Base-by-base conservation (phyloP, 2,329 filamentous ascomycete species). In the Furcasterigmium furcatum region DNA sequence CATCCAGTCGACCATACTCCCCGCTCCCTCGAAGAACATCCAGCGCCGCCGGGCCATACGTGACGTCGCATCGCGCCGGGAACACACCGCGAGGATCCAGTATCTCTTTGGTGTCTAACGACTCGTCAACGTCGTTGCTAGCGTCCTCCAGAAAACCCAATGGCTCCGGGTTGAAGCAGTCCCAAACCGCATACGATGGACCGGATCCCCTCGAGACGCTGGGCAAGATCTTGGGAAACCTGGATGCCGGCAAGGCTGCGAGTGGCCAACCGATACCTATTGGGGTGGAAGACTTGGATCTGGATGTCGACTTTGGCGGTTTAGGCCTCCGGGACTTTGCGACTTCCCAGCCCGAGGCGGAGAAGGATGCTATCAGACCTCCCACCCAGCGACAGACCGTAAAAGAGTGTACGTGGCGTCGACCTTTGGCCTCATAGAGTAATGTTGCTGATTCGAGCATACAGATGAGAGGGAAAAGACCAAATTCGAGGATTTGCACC, bases 401-500 rank as follows among this genome's bases (percentile, higher is more conserved):
- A 48, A 82, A 87, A 70, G 85, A 91, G 68, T 90, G 87, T 90
- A 75, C 55, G 84, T 30, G 32, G 22, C 16, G n/a, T 13, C 20
- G 25, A 22, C 9, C 18, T n/a, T 5, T 7, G 12, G n/a, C n/a
- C n/a, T 14, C 34, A 18, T 4, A 6, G 34, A 4, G 34, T 36
- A 18, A 16, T 13, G 19, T 22, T 19, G 13, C 46, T 47, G 22
- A 47, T 30, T 7, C 5, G 6, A 29, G n/a, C 34, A 4, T 52
- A 40, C 52, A 84, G 89, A 91, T 63, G 87, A 94, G 64, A 79
- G 79, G 53, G 89, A 96, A 54, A 88, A 86, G 63, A 76, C 85
- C 58, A 91, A 86, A 58, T 95, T 95, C 57, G 86, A 96, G 64
- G 90, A 95, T 46, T 76, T 99, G 35, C 94, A 97, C 66, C 82